Base-by-base conservation (phyloP, 78 protist species). In the Protostelium mycophagum region DNA sequence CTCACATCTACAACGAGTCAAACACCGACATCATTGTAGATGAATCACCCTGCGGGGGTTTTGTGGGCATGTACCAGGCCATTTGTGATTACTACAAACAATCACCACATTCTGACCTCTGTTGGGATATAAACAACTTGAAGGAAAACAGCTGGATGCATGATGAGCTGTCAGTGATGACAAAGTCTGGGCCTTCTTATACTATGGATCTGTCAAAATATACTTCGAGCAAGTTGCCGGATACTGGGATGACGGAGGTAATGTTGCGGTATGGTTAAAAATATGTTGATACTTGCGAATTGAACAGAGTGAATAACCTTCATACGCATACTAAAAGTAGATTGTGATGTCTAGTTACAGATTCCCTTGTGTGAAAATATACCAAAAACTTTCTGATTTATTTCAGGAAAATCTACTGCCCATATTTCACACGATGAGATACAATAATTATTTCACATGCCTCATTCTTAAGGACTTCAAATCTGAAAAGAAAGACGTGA, bases 21-120 rank as follows among this genome's bases (percentile, higher is more conserved):
- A 51, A 16, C 73, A 51, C 16, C 73, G 5, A 51, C 73, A 51
- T 25, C 73, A 16, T 51, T 51, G 73, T 51, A 51, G 73, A 51
- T 51, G 96, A 93, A 36, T 38, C 91, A 29, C 93, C 93, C 89
- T 93, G 96, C 84, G 96, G 93, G 63, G 96, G 96, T 25, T 93
- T 93, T 63, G 93, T 93, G 63, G 91, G 89, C 84, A 63, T 92
- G 36, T 93, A 93, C 85, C 29, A 31, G 35, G 87, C 93, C 29
- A 9, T 89, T 9, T 93, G 96, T 37, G 89, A 93, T 83, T 85
- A 83, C n/a, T 63, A 36, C 0, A 0, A 5, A 28, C 85, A 5
- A 25, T 16, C 73, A 16, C 31, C 16, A 16, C 73, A 92, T 63
- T 89, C 35, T 36, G 96, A 93, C 51, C 87, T 93, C 31, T 93